Evolutionary conservation across 495 filamentous ascomycete species (phyloP).

Genomic region (Podospora australis): DNA sequence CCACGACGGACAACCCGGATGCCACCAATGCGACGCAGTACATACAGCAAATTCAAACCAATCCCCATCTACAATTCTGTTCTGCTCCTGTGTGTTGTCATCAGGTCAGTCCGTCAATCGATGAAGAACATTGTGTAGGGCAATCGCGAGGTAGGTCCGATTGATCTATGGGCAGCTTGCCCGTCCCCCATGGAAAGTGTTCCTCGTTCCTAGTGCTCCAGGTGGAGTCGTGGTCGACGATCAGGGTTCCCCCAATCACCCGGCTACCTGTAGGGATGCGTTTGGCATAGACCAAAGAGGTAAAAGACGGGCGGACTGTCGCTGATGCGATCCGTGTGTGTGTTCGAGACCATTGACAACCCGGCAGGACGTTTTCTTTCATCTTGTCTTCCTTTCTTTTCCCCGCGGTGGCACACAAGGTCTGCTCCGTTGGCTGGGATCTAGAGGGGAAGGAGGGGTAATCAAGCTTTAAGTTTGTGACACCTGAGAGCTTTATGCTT

Average conservation of each 20-base stretch:
- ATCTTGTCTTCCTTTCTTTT: background rate
- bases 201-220: no score
- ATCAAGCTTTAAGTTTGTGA: background rate
- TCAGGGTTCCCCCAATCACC: slow-evolving; percentile 4
- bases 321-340: background rate
- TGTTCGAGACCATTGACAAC: background rate
- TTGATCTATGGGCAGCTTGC: no score
- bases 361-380: slow-evolving; percentile 1
- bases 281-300: background rate
- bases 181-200: no score
- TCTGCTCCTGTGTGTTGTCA: background rate
- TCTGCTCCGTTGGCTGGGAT: background rate
- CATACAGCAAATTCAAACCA: background rate
- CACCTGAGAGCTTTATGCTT: background rate
- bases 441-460: no score
- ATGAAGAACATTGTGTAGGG: no score
- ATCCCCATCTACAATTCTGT: background rate
- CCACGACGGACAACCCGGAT: slow-evolving; percentile 2
- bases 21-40: background rate
- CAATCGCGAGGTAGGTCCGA: no score
- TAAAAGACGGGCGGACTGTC: background rate
- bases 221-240: background rate
- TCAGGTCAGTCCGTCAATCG: no score
- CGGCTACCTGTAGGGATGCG: background rate
- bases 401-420: background rate